Evolutionary conservation across 2,329 filamentous ascomycete genomes (phyloP), one percentile per base, ranked within the genome.

Genomic region (Fusarium liriodendri): DNA sequence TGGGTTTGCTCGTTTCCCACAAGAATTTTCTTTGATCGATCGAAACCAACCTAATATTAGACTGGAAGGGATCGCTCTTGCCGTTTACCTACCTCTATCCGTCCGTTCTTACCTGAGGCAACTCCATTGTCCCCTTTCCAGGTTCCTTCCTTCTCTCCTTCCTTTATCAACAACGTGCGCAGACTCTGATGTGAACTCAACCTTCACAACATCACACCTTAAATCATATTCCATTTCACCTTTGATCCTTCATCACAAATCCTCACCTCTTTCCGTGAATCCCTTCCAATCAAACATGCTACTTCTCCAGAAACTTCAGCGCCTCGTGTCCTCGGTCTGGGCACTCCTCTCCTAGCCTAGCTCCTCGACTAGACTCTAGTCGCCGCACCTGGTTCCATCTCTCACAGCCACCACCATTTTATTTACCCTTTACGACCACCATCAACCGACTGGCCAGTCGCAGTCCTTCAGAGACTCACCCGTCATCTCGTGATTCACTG

Each of bases 391-490:
- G 42, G 63, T 50, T 54, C 42, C 64, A 45, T 62, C 60, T 62
- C 54, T 61, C 33, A 62, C 64, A 55, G 64, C 64, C 64, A 61
- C 66, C 62, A 68, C 54, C 59, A 69, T 47, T 52, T 52, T 38
- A 35, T 58, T 45, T 61, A 55, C 62, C 58, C 38, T 67, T 69
- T 47, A 29, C 45, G 45, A 42, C 40, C 60, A 54, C 42, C 69
- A 54, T 32, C 52, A 45, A 68, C 50, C 69, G 45, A 50, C 55
- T 73, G 63, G 47, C 66, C 72, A 75, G 66, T 73, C 65, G 62
- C 50, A 22, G 40, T 60, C 47, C 59, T 29, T 55, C 65, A 64
- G 58, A 63, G 72, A 70, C 72, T 74, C 72, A 74, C 68, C 63
- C 72, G 22, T 62, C 50, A 64, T 45, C 52, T 27, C 27, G 40